Percentiles rank a stretch among this genome's conserved stretches.
Evolutionary conservation across 257 asterid species (phyloP).

Genomic region (Nicotiana tabacum): DNA sequence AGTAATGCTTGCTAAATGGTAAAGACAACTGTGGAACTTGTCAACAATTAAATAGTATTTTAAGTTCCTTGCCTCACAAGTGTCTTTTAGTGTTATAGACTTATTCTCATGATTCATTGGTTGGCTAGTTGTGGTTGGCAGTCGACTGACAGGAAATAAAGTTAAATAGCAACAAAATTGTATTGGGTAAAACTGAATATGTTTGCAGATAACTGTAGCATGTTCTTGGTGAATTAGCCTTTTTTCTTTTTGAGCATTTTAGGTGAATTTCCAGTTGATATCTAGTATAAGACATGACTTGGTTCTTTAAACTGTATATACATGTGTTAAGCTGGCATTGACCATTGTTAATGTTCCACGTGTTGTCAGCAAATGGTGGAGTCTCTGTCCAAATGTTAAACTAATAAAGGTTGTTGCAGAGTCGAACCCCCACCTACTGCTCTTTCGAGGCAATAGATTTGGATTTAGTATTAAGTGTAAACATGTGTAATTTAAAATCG

Average conservation of each 20-base stretch:
- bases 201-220: not conserved
- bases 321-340: not conserved
- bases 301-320: not conserved
- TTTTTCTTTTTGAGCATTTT: not conserved
- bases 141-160: not conserved
- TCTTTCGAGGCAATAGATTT: not conserved
- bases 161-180: not conserved
- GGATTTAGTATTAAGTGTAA: not conserved
- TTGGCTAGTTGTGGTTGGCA: not conserved
- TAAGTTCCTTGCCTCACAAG: not conserved
- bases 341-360: not conserved
- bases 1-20: not conserved
- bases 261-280: not conserved
- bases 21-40: not conserved
- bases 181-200: not conserved
- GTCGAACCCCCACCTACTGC: not conserved
- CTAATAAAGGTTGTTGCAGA: too few species aligned
- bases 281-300: not conserved
- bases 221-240: not conserved
- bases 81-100: not conserved
- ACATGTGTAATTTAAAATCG: not conserved
- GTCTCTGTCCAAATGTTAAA: too few species aligned
- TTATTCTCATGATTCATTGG: not conserved
- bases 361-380: not conserved
- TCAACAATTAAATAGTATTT: not conserved